Conservation (phyloP, 306 rosid genomes). For the Mimosa bimucronata region DNA sequence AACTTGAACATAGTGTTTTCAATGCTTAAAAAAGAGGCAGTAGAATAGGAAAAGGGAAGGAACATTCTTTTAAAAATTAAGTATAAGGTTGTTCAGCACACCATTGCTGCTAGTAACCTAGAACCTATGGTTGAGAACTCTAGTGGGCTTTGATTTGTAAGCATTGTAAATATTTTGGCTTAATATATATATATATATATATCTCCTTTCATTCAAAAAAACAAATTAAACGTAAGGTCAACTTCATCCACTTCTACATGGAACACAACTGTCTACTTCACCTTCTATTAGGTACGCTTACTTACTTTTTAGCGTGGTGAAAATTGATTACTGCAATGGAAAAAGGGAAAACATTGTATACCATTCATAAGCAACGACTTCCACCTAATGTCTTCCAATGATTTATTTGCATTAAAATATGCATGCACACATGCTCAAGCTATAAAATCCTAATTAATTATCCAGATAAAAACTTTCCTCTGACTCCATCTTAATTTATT, state of each 20-base stretch:
- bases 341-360: not conserved
- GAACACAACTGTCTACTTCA: too few species aligned
- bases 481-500: too few species aligned
- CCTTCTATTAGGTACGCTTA: not conserved
- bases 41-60: conserved; percentile 7
- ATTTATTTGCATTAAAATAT: not conserved
- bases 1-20: not conserved
- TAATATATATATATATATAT: too few species aligned
- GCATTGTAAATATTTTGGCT: too few species aligned
- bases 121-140: too few species aligned
- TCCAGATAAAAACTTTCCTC: not conserved
- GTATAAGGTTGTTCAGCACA: too few species aligned
- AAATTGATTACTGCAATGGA: not conserved
- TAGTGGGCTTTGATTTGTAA: too few species aligned
- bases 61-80: not conserved
- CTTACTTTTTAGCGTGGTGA: not conserved
- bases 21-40: not conserved
- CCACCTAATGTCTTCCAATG: not conserved
- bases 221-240: too few species aligned
- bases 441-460: not conserved
- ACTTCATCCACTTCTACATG: too few species aligned
- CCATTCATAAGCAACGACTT: not conserved
- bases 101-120: too few species aligned
- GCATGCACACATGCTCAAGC: not conserved
- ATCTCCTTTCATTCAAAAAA: too few species aligned